Evolutionary conservation across 306 rosid genomes (phyloP).

Genomic region (Echinosophora koreensis): DNA sequence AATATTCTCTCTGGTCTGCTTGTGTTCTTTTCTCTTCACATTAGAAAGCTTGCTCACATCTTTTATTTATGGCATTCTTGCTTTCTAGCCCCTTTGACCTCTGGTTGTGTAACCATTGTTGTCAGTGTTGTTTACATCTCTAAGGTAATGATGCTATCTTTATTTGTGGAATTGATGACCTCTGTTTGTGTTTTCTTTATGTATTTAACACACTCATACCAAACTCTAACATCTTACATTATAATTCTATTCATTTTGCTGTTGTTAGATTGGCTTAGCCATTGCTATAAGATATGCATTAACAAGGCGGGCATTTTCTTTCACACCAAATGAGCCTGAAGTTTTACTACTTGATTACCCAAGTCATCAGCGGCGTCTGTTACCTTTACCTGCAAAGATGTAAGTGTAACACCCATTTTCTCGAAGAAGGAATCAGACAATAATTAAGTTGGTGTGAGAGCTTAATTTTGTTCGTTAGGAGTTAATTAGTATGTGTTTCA

Average conservation of each 20-base stretch:
- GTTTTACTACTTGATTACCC: conserved; percentile 92
- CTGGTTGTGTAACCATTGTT: conserved; percentile 84
- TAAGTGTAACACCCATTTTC: no score
- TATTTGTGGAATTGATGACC: conserved; percentile 36
- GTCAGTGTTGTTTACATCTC: conserved; percentile 66
- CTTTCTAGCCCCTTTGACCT: conserved; percentile 87
- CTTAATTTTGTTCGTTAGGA: no score
- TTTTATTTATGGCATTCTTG: conserved; percentile 37
- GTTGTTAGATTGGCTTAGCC: conserved; percentile 73
- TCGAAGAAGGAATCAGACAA: no score
- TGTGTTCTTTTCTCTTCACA: conserved; percentile 17
- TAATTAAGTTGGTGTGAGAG: no score
- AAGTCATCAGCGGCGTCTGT: conserved; percentile 80
- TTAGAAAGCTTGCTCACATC: conserved; percentile 18
- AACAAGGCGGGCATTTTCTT: conserved; percentile 89
- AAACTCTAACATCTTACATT: conserved; percentile 27
- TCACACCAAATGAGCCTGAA: conserved; percentile 79
- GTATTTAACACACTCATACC: conserved; percentile 22
- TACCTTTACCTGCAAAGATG: conserved; percentile 94
- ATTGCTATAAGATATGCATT: conserved; percentile 88
- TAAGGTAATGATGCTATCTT: conserved; percentile 62
- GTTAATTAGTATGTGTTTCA: no score
- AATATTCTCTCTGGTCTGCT: conserved; percentile 10
- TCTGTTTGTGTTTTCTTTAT: conserved; percentile 1
- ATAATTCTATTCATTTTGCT: conserved; percentile 37